phyloP scores from a whole-genome alignment of 371 early-diverging fungal genomes.

The Cladochytrium tenue region DNA sequence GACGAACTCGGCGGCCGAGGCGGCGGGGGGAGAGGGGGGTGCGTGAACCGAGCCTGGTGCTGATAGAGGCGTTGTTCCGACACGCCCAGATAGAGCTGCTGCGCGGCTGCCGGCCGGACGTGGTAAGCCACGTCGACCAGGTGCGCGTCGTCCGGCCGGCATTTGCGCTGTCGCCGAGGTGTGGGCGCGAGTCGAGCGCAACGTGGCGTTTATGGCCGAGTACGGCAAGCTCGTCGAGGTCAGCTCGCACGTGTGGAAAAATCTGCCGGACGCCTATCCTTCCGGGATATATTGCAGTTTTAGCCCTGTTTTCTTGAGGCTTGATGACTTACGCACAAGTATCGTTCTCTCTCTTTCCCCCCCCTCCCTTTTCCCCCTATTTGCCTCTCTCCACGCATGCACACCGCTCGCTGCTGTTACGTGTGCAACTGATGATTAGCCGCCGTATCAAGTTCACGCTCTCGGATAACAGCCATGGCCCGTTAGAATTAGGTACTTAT shows the following conservation, averaged over 20 bases:
- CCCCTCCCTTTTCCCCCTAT: too few relatives aligned
- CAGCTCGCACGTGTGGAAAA: constrained; percentile 90
- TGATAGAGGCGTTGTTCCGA: constrained; percentile 57
- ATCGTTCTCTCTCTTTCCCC: too few relatives aligned
- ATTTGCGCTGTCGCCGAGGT: constrained; percentile 38
- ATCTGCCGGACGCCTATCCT: constrained; percentile 87
- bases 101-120: constrained; percentile 65
- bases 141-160: constrained; percentile 76
- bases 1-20: constrained; percentile 30
- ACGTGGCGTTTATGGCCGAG: constrained; percentile 73
- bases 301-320: not conserved
- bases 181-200: constrained; percentile 71
- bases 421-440: too few relatives aligned
- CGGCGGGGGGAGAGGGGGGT: not conserved
- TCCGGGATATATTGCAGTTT: constrained; percentile 53
- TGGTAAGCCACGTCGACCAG: constrained; percentile 94
- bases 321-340: too few relatives aligned
- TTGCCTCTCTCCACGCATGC: too few relatives aligned
- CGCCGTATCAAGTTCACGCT: constrained; percentile 77
- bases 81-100: constrained; percentile 78
- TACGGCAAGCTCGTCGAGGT: constrained; percentile 91
- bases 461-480: constrained; percentile 91
- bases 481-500: too few relatives aligned
- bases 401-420: too few relatives aligned
- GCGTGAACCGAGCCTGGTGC: constrained; percentile 16